These are phyloP conservation scores for Calonectria montana DNA, from an alignment of 2,329 filamentous ascomycete species.

Conservation along the genomic window DNA sequence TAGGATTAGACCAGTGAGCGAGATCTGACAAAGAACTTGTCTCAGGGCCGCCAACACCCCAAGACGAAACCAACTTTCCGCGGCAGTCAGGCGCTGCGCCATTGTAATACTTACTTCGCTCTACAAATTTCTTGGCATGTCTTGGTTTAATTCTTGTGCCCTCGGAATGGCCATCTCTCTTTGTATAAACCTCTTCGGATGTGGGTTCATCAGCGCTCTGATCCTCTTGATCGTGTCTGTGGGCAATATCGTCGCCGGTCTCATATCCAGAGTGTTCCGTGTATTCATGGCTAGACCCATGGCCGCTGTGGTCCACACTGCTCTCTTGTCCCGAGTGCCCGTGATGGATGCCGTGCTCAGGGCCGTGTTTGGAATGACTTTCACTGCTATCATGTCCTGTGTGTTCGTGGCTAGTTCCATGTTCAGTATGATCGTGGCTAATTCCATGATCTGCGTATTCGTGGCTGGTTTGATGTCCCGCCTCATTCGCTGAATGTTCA, in stretches of 20 bases:
- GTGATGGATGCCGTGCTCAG: not conserved
- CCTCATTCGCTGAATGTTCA: not conserved
- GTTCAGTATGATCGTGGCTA: not conserved
- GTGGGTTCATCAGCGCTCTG: not conserved
- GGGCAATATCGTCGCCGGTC: not conserved
- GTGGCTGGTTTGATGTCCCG: not conserved
- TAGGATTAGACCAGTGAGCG: conserved; percentile 23
- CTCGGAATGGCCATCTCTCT: not conserved
- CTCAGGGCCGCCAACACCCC: conserved; percentile 18
- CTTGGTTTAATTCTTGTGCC: not conserved
- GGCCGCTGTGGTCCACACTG: not conserved
- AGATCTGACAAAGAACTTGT: conserved; percentile 24
- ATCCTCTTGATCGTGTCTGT: not conserved
- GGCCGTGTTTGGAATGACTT: not conserved
- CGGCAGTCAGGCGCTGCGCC: conserved; percentile 25
- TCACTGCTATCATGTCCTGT: not conserved
- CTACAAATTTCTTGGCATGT: not conserved
- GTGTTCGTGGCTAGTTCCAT: not conserved
- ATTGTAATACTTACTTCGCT: conserved; percentile 36
- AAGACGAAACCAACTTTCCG: conserved; percentile 26
- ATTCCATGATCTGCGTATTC: too few relatives aligned
- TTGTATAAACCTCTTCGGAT: not conserved
- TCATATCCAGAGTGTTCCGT: not conserved
- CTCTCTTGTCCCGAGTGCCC: too few relatives aligned
- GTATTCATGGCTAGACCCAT: not conserved